phyloP scores from a whole-genome alignment of 345 rosid species.

The Hibiscus mutabilis region DNA sequence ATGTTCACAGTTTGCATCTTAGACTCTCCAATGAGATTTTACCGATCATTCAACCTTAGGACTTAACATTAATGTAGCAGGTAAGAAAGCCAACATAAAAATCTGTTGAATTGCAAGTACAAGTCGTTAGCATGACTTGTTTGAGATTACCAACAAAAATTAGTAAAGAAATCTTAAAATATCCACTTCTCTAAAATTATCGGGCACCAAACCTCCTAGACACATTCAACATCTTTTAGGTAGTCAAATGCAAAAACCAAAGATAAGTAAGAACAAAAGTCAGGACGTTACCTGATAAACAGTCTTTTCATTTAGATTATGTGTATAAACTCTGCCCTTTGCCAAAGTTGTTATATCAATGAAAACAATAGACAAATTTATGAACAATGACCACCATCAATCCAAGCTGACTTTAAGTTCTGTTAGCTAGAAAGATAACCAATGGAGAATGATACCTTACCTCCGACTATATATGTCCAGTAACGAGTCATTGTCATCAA shows the following conservation, averaged over 20 bases:
- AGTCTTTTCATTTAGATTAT: constrained; percentile 45
- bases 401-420: not conserved
- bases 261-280: not conserved
- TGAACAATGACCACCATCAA: constrained; percentile 7
- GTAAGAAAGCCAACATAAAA: not conserved
- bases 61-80: not conserved
- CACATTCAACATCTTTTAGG: not conserved
- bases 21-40: not conserved
- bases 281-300: constrained; percentile 37
- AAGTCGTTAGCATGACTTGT: not conserved
- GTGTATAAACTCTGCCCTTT: constrained; percentile 52
- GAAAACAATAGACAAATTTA: not conserved
- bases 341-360: constrained; percentile 80
- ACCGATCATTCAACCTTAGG: not conserved
- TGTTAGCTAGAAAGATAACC: not conserved
- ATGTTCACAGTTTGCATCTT: not conserved
- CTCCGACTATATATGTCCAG: constrained; percentile 68
- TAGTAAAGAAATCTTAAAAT: not conserved
- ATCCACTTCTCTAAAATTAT: not conserved
- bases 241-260: not conserved
- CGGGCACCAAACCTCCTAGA: not conserved
- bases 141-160: no score
- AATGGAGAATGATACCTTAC: constrained; percentile 20
- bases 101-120: not conserved
- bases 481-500: constrained; percentile 61